phyloP scores from a whole-genome alignment of 805 yeast genomes.

The Candida morakotiae region DNA sequence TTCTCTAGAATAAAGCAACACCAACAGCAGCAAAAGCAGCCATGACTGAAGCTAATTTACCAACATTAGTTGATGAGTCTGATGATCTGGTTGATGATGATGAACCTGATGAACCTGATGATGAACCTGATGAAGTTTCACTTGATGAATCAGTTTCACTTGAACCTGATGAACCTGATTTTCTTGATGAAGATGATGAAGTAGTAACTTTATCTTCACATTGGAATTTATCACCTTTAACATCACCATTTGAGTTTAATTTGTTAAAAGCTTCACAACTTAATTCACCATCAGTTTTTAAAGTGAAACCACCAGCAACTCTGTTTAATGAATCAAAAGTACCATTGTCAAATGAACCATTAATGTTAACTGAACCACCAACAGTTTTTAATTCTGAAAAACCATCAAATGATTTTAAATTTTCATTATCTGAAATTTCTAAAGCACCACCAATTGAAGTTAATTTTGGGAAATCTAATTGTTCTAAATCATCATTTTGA shows the following conservation, averaged over 20 bases:
- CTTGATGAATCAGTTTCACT: conserved; percentile 26
- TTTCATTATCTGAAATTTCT: conserved; percentile 79
- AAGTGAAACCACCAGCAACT: conserved; percentile 89
- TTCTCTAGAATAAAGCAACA: conserved; percentile 23
- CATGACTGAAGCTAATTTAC: conserved; percentile 23
- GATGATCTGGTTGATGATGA: conserved; percentile 15
- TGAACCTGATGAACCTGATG: conserved; percentile 15
- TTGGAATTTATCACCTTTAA: conserved; percentile 85
- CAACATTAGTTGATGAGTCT: conserved; percentile 22
- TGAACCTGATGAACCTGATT: conserved; percentile 17
- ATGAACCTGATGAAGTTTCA: conserved; percentile 15
- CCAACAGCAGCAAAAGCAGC: conserved; percentile 36
- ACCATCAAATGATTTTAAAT: conserved; percentile 61
- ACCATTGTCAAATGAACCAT: conserved; percentile 80
- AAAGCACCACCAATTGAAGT: conserved; percentile 89
- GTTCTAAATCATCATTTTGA: conserved; percentile 70
- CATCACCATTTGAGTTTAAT: conserved; percentile 71
- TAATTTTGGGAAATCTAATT: conserved; percentile 65
- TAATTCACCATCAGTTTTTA: conserved; percentile 72
- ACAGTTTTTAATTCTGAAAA: conserved; percentile 70
- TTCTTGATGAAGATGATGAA: conserved; percentile 42
- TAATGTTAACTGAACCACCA: conserved; percentile 83
- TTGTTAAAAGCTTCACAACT: conserved; percentile 74
- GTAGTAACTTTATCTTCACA: conserved; percentile 60
- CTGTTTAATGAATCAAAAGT: conserved; percentile 66